Evolutionary conservation across 2,329 filamentous ascomycete genomes (phyloP), one percentile per base, ranked within the genome.

Genomic region (Cylindrodendrum hubeiense): DNA sequence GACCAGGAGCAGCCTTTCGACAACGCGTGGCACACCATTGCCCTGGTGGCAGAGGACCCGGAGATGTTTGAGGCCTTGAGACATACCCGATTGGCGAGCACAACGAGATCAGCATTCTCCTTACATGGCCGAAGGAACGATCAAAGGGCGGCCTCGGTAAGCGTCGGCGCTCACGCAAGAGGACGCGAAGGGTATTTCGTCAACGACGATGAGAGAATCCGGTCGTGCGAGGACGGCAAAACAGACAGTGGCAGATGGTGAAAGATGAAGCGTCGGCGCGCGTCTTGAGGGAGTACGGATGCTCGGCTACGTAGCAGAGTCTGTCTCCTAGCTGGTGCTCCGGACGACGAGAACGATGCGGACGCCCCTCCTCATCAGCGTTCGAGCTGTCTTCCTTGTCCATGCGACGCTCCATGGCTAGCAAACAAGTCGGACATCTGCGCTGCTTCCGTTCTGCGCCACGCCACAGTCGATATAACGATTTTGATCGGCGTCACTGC

Each of bases 151-250:
- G 65, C 55, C 61, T 60, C 49, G 41, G 49, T 57, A 67, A 65
- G 62, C 56, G 57, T 67, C 62, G 58, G 58, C 52, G 65, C 65
- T 65, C 46, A 67, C 54, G 66, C 62, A 66, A 59, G 58, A 64
- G 53, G 58, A 67, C 47, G 50, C 58, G 54, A 66, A 66, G 63
- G 58, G 54, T 60, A 62, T 63, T 67, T 57, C 58, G 53, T 60
- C 43, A 60, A 47, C 59, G 63, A 49, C 51, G 54, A 68, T 66
- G 60, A 66, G 59, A 63, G 64, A 57, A 60, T 64, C 53, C 21
- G 53, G 60, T 60, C 44, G 54, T 60, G 60, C 54, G 59, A 66
- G 46, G 49, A 63, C 60, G 54, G 51, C 30, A 63, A 63, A 66
- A 63, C 50, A 54, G 60, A 60, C 60, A 66, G 55, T 67, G 60